Percentiles rank a stretch among this genome's conserved stretches.
phyloP scores from a whole-genome alignment of 768 basidiomycete species.

The Podaxis mareebaensis region DNA sequence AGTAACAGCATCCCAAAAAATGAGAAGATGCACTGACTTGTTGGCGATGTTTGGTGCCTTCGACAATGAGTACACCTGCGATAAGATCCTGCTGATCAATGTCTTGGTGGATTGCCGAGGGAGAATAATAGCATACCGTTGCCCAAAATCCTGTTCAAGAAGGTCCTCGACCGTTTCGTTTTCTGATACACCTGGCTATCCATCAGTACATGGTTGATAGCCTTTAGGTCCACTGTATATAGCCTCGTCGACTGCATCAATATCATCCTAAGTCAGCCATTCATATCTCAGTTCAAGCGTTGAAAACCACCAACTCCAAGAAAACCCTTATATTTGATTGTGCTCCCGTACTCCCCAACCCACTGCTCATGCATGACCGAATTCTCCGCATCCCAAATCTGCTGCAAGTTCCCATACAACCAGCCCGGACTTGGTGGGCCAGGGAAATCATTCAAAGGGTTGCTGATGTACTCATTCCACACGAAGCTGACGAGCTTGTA shows the following conservation, averaged over 20 bases:
- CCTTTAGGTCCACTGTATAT: conserved; percentile 61
- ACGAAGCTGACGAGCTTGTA: conserved; percentile 31
- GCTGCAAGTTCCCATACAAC: conserved; percentile 49
- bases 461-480: conserved; percentile 35
- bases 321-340: conserved; percentile 43
- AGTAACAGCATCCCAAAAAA: neutral
- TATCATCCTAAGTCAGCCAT: neutral
- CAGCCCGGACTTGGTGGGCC: conserved; percentile 47
- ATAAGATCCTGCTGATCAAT: neutral
- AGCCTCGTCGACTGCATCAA: conserved; percentile 37
- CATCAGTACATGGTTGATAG: conserved; percentile 63
- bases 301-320: conserved; percentile 38
- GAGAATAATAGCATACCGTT: conserved; percentile 27
- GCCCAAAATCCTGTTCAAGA: conserved; percentile 44
- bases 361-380: conserved; percentile 39
- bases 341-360: conserved; percentile 47
- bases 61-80: conserved; percentile 50
- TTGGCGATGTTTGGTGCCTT: conserved; percentile 47
- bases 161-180: conserved; percentile 38
- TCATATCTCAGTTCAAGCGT: neutral
- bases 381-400: conserved; percentile 40
- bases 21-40: conserved; percentile 33
- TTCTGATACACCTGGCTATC: conserved; percentile 60
- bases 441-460: conserved; percentile 46
- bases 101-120: neutral